Evolutionary conservation across 139 green algal species (phyloP), one percentile per base, ranked within the genome.

Genomic region (Auxenochlorella pyrenoidosa): DNA sequence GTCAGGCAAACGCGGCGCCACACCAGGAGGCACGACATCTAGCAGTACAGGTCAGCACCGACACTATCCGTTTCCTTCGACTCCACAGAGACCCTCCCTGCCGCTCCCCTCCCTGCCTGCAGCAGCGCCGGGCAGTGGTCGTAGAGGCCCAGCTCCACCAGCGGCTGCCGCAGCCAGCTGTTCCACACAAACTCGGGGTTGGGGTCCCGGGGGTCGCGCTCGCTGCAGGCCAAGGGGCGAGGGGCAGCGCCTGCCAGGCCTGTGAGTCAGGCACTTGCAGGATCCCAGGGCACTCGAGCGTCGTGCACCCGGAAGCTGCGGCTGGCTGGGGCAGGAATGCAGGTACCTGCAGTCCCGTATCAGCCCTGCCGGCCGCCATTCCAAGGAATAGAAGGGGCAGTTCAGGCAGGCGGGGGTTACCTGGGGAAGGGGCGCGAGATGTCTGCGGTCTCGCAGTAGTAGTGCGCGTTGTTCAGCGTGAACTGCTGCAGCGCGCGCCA

Each of bases 381-480:
- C 6, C 38, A 13, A 1, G 38, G 22, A 51, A 1, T 28, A 30
- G 34, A 79, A 51, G 34, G n/a, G 72, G 72, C 40, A n/a, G n/a
- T n/a, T n/a, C 24, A 30, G 36, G 72, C 76, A 82, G 71, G 95
- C 93, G 18, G 93, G 54, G 6, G 59, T 59, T 89, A 87, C 59
- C 88, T 94, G 77, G 96, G 96, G 87, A 99, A 99, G 34, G 97
- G 97, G 28, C 96, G 93, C 24, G 96, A 96, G 30, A 99, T 86
- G 93, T 99, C 97, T 18, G 95, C 88, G 0, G 97, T 98, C 87
- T 99, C 96, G 84, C 97, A 99, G 87, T 95, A 98, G 90, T 95
- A 99, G 89, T 99, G 97, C 3, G 95, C 92, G 54, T 96, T 95
- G 91, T 94, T 88, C 51, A 97, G 89, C 22, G 84, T 89, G 82